Evolutionary conservation across 257 asterid species (phyloP).

Genomic region (Solanum medicagineum): DNA sequence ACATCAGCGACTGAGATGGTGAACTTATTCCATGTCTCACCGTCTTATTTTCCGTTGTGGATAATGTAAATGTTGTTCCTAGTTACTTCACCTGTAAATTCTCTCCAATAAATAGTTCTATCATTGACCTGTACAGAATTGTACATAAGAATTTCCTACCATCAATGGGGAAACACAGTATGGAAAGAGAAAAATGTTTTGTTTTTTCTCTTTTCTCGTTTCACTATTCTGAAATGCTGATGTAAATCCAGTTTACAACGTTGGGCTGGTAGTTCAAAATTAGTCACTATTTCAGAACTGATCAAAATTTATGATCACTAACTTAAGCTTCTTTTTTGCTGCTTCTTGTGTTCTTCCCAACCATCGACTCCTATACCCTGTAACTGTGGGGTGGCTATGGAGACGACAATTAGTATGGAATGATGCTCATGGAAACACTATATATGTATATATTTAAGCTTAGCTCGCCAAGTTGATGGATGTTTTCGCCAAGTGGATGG

Average conservation of each 20-base stretch:
- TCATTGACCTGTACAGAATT: not conserved
- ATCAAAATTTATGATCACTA: too few species aligned
- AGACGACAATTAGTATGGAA: too few species aligned
- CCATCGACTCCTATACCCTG: too few species aligned
- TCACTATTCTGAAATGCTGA: not conserved
- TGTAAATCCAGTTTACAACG: not conserved
- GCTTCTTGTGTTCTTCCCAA: too few species aligned
- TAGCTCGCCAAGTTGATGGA: too few species aligned
- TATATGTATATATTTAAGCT: too few species aligned
- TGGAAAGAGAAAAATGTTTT: not conserved
- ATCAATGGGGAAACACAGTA: not conserved
- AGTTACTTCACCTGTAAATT: constrained; percentile 26
- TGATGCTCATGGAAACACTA: too few species aligned
- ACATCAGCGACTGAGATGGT: constrained; percentile 31
- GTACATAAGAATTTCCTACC: not conserved
- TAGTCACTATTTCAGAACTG: too few species aligned
- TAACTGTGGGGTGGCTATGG: too few species aligned
- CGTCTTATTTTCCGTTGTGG: constrained; percentile 16
- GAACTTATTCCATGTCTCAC: constrained; percentile 5
- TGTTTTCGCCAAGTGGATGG: too few species aligned
- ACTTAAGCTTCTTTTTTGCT: too few species aligned
- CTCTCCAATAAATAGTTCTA: constrained; percentile 11
- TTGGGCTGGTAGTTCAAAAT: not conserved
- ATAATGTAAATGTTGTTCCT: constrained; percentile 22
- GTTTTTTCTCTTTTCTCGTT: not conserved